phyloP scores from a whole-genome alignment of 139 green algal species.

The Chlamydomonas sp. region DNA sequence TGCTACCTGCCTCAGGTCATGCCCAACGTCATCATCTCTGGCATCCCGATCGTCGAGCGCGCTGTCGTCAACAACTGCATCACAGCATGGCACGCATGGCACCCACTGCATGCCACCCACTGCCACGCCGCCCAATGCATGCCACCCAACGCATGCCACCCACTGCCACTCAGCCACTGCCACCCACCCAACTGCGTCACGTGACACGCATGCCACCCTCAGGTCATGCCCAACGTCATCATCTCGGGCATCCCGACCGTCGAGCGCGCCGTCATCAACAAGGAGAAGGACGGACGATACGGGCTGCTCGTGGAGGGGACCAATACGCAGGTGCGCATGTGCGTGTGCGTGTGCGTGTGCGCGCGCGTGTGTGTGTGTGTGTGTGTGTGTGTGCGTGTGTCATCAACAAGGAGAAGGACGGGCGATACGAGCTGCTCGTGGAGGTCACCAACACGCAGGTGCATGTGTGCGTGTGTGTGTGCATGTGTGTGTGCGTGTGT shows the following conservation, averaged over 20 bases:
- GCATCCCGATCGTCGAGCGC: conserved; percentile 78
- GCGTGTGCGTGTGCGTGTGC: too few relatives aligned
- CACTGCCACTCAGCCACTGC: too few relatives aligned
- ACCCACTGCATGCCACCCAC: neutral
- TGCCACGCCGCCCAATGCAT: too few relatives aligned
- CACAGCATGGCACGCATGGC: neutral
- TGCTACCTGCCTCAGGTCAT: too few relatives aligned
- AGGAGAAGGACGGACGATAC: conserved; percentile 45
- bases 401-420: conserved; percentile 65
- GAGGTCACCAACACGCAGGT: conserved; percentile 63
- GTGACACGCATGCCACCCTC: too few relatives aligned
- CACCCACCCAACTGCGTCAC: too few relatives aligned
- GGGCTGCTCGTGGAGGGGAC: conserved; percentile 75
- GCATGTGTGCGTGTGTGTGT: too few relatives aligned
- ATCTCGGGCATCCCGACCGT: conserved; percentile 83
- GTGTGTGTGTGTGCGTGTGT: too few relatives aligned
- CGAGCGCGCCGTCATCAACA: conserved; percentile 84
- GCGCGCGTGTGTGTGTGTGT: conserved; percentile 7
- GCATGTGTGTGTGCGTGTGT: too few relatives aligned
- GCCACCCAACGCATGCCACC: too few relatives aligned
- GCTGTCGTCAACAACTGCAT: conserved; percentile 92
- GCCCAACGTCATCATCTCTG: conserved; percentile 72
- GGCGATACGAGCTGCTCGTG: conserved; percentile 65
- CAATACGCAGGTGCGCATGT: conserved; percentile 39
- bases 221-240: conserved; percentile 59